Evolutionary conservation across 1,139 yeast species (phyloP).

Genomic region (Blastobotrys illinoisensis): DNA sequence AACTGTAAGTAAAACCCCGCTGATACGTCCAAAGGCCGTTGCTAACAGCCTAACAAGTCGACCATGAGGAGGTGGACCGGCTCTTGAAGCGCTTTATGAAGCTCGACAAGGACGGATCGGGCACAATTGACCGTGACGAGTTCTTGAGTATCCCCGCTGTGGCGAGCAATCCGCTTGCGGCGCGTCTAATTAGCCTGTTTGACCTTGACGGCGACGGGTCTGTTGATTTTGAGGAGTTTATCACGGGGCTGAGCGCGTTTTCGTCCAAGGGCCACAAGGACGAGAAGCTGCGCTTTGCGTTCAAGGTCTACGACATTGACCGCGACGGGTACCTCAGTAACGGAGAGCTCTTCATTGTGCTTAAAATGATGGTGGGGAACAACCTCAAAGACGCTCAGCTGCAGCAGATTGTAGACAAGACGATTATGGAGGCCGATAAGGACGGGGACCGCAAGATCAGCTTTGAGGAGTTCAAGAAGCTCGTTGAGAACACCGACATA

Average conservation of each 20-base stretch:
- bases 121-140: conserved; percentile 86
- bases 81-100: conserved; percentile 91
- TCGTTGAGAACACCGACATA: conserved; percentile 36
- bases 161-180: conserved; percentile 81
- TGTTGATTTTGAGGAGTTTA: conserved; percentile 93
- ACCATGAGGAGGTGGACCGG: conserved; percentile 82
- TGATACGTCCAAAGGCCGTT: not conserved
- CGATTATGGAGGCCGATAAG: conserved; percentile 88
- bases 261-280: conserved; percentile 81
- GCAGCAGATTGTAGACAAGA: conserved; percentile 92
- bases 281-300: conserved; percentile 84
- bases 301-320: conserved; percentile 92
- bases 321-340: conserved; percentile 91
- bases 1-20: conserved; percentile 47
- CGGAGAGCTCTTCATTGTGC: conserved; percentile 87
- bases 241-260: conserved; percentile 83
- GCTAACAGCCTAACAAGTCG: conserved; percentile 14
- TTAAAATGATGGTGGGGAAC: conserved; percentile 96
- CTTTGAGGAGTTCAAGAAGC: conserved; percentile 74
- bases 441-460: conserved; percentile 88
- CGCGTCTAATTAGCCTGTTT: conserved; percentile 86
- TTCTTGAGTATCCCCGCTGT: conserved; percentile 92
- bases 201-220: conserved; percentile 92
- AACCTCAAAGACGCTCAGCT: conserved; percentile 81
- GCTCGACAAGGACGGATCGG: conserved; percentile 86